phyloP scores from a whole-genome alignment of 2,329 filamentous ascomycete genomes.

The Sarocladium brachiariae region DNA sequence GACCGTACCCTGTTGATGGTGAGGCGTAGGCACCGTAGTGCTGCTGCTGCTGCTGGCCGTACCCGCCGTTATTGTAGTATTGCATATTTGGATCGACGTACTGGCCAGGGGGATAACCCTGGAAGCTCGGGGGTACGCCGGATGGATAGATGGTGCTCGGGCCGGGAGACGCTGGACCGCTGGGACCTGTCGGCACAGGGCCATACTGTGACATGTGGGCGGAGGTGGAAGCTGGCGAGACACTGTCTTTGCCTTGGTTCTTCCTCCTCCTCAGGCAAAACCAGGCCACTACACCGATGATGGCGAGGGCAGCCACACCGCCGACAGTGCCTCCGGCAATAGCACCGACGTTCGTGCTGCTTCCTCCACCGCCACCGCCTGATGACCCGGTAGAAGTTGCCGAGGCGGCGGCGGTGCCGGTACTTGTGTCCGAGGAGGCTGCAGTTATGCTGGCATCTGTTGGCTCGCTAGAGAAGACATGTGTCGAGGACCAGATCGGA shows the following conservation, averaged over 20 bases:
- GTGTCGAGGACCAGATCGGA: slow-evolving; percentile 18
- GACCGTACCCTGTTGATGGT: slow-evolving; percentile 11
- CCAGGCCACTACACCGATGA: slow-evolving; percentile 33
- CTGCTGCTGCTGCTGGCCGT: neutral
- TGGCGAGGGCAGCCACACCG: slow-evolving; percentile 33
- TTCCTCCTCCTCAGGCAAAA: slow-evolving; percentile 32
- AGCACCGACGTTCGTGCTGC: slow-evolving; percentile 29
- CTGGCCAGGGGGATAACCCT: slow-evolving; percentile 14
- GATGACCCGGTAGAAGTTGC: slow-evolving; percentile 13
- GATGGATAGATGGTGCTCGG: slow-evolving; percentile 19
- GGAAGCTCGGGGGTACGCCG: slow-evolving; percentile 18
- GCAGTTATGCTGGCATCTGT: neutral
- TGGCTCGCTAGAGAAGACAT: slow-evolving; percentile 12
- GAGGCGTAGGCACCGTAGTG: slow-evolving; percentile 9
- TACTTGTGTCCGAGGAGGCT: slow-evolving; percentile 5
- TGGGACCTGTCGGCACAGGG: slow-evolving; percentile 13
- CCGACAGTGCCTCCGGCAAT: slow-evolving; percentile 42
- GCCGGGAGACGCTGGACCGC: slow-evolving; percentile 18
- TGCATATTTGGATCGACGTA: slow-evolving; percentile 18
- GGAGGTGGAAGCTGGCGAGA: slow-evolving; percentile 14
- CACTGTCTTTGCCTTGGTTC: slow-evolving; percentile 12
- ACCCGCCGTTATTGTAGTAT: slow-evolving; percentile 1
- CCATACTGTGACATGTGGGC: slow-evolving; percentile 13
- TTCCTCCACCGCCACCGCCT: slow-evolving; percentile 20
- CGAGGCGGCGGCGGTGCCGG: slow-evolving; percentile 11